phyloP scores from a whole-genome alignment of 2,329 filamentous ascomycete species.

The Onygena corvina region DNA sequence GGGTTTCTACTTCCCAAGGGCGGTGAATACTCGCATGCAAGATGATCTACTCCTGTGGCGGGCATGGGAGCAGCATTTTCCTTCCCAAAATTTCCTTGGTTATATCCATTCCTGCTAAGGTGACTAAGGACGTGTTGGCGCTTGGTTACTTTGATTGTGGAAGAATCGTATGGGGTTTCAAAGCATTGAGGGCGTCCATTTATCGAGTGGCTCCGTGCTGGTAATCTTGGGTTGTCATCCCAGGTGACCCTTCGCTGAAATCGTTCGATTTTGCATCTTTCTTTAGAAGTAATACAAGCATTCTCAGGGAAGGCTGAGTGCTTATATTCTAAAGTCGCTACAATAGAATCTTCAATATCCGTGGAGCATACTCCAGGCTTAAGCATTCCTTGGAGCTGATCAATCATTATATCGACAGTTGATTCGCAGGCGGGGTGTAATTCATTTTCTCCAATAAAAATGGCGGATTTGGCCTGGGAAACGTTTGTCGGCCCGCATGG shows the following conservation, averaged over 20 bases:
- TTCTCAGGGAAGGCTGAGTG: conserved; percentile 23
- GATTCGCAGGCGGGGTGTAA: not conserved
- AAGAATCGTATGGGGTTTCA: not conserved
- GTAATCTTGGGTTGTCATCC: not conserved
- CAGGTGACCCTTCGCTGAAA: conserved; percentile 1
- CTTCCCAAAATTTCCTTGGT: not conserved
- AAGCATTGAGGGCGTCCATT: not conserved
- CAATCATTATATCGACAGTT: conserved; percentile 20
- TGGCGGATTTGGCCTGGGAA: no score
- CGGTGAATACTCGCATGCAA: not conserved
- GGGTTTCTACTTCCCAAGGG: conserved; percentile 8
- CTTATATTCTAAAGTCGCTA: conserved; percentile 22
- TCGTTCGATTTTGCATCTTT: conserved; percentile 18
- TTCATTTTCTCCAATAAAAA: not conserved
- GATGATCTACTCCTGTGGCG: not conserved
- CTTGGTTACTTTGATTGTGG: not conserved
- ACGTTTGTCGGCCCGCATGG: conserved; percentile 6
- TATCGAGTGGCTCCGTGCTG: not conserved
- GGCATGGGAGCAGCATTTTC: not conserved
- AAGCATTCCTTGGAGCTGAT: conserved; percentile 24
- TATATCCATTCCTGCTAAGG: not conserved
- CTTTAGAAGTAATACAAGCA: conserved; percentile 19
- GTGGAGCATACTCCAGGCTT: conserved; percentile 14
- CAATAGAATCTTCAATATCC: conserved; percentile 19
- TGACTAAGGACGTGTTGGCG: not conserved